Evolutionary conservation across 176 grass and related monocot species (phyloP).

Genomic region (Secale cereale): DNA sequence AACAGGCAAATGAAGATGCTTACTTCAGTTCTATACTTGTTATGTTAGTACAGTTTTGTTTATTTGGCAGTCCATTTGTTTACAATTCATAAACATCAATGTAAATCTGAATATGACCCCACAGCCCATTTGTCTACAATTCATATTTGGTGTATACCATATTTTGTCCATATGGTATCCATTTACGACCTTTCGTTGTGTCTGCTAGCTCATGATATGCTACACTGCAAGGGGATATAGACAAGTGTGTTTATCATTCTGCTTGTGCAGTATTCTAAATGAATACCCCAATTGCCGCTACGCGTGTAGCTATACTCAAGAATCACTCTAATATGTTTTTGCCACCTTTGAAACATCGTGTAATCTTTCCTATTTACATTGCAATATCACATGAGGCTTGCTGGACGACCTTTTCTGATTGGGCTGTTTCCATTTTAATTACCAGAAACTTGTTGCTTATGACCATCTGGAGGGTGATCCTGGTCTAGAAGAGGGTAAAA

Average conservation of each 20-base stretch:
- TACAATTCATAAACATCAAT: not conserved
- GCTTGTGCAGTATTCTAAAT: conserved; percentile 7
- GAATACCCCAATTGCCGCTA: not conserved
- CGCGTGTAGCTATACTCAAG: not conserved
- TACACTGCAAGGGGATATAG: not conserved
- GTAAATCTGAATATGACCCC: not conserved
- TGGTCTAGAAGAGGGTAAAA: conserved; percentile 92
- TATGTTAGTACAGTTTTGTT: not conserved
- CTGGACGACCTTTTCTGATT: conserved; percentile 28
- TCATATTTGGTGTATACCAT: not conserved
- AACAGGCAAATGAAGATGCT: not conserved
- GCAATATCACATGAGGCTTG: not conserved
- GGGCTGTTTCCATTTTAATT: conserved; percentile 40
- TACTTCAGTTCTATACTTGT: not conserved
- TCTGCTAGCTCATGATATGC: not conserved
- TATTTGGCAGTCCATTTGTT: not conserved
- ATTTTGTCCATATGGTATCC: not conserved
- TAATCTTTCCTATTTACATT: conserved; percentile 19
- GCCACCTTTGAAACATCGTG: conserved; percentile 6
- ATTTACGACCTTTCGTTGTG: not conserved
- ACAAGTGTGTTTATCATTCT: conserved; percentile 8
- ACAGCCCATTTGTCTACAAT: too few species aligned
- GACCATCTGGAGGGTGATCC: conserved; percentile 99
- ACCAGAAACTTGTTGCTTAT: conserved; percentile 99
- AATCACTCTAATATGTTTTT: conserved; percentile 12